These are phyloP conservation scores for Favolaschia claudopus DNA, from an alignment of 768 basidiomycete genomes.

Conservation along the genomic window DNA sequence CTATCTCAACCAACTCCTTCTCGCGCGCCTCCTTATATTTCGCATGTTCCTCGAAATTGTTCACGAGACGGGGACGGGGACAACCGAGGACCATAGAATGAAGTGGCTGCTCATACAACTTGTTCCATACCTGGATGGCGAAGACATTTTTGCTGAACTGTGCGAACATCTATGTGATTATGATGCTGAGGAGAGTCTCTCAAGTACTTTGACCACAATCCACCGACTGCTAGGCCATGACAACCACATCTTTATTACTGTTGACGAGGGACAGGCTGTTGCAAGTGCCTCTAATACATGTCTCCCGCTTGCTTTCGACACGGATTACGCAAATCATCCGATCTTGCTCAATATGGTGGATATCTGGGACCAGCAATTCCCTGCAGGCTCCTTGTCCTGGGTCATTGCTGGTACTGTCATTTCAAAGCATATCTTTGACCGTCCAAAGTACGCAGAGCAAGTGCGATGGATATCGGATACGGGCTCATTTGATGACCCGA, in stretches of 20 bases:
- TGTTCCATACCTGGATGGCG: not conserved
- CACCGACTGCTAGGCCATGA: not conserved
- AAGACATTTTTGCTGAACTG: not conserved
- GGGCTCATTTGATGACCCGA: conserved; percentile 13
- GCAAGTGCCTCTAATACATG: too few relatives aligned
- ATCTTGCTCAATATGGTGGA: not conserved
- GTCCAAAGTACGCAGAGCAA: not conserved
- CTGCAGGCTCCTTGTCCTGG: not conserved
- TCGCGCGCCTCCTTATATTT: conserved; percentile 16
- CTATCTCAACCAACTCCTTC: conserved; percentile 1
- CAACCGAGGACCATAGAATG: conserved; percentile 6
- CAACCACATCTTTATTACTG: not conserved
- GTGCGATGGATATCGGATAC: conserved; percentile 8
- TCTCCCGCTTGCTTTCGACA: not conserved
- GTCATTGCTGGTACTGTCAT: not conserved
- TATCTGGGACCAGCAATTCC: not conserved
- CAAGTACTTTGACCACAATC: not conserved
- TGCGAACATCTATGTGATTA: not conserved
- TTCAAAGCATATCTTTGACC: not conserved
- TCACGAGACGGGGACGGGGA: not conserved
- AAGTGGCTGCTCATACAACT: conserved; percentile 18
- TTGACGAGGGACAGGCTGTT: not conserved
- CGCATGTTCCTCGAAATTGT: conserved; percentile 10
- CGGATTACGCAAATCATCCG: not conserved
- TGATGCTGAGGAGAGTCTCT: not conserved